These are phyloP conservation scores for Globisporangium nagaii DNA, from an alignment of 352 stramenopile genomes.

Conservation along the genomic window DNA sequence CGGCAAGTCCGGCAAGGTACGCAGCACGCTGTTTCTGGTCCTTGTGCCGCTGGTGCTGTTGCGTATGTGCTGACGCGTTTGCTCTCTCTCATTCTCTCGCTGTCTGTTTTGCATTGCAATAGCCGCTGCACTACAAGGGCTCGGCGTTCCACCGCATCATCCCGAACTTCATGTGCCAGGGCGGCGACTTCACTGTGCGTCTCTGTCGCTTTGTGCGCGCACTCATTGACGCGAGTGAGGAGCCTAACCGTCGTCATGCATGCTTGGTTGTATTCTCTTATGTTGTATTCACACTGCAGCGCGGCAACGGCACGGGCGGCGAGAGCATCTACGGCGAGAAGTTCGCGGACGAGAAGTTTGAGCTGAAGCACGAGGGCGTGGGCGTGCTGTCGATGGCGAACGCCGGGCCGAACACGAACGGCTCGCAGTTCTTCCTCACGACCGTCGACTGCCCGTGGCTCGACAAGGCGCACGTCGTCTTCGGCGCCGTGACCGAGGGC, in stretches of 20 bases:
- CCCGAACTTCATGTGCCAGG: conserved; percentile 94
- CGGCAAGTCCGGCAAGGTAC: conserved; percentile 60
- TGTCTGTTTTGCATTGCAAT: neutral
- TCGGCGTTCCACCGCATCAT: conserved; percentile 92
- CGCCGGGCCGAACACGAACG: conserved; percentile 95
- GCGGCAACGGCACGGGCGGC: conserved; percentile 81
- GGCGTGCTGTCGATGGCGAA: conserved; percentile 97
- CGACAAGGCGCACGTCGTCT: conserved; percentile 87
- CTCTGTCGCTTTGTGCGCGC: conserved; percentile 16
- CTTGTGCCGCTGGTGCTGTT: neutral
- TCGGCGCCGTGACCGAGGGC: conserved; percentile 94
- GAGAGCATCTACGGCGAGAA: conserved; percentile 94
- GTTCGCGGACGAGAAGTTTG: conserved; percentile 97
- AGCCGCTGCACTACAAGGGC: conserved; percentile 84
- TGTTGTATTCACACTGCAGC: conserved; percentile 31
- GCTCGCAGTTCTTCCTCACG: conserved; percentile 98
- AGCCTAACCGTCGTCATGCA: too few relatives aligned
- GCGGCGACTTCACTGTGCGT: conserved; percentile 94
- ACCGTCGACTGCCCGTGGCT: conserved; percentile 90
- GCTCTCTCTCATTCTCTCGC: neutral
- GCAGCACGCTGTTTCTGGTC: neutral
- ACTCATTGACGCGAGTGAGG: too few relatives aligned
- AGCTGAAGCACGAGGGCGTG: conserved; percentile 86
- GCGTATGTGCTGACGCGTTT: neutral
- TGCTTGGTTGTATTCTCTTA: neutral